A percentile compares a stretch with the other conserved stretches of the same genome.
These are phyloP conservation scores for Cyclaneusma minus DNA, from an alignment of 2,329 filamentous ascomycete species.

Conservation along the genomic window DNA sequence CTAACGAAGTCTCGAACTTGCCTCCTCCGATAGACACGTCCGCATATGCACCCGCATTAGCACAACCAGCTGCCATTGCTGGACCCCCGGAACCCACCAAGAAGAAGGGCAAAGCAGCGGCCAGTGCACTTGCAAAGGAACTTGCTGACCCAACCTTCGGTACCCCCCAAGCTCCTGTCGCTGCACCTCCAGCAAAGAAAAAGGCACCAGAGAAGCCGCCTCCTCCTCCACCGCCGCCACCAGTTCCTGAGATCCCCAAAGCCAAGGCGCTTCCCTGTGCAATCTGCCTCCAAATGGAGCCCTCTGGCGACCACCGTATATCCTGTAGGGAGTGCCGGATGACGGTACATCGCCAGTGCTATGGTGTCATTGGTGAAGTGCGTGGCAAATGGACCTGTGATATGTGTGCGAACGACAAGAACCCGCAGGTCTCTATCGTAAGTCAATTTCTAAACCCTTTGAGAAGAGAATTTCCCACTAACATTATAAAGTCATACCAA, in stretches of 20 bases:
- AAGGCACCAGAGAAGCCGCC: slow-evolving; percentile 35
- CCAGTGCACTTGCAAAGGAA: slow-evolving; percentile 29
- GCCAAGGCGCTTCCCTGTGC: slow-evolving; percentile 70
- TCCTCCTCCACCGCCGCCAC: slow-evolving; percentile 43
- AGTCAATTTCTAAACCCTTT: slow-evolving; percentile 20
- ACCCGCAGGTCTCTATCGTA: slow-evolving; percentile 80
- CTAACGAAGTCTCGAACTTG: slow-evolving; percentile 41
- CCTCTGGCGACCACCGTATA: slow-evolving; percentile 54
- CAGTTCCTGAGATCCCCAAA: slow-evolving; percentile 61
- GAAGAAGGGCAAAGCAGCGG: slow-evolving; percentile 44
- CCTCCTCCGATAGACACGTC: slow-evolving; percentile 16
- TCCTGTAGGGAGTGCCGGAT: slow-evolving; percentile 79
- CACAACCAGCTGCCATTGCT: slow-evolving; percentile 15
- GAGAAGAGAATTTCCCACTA: slow-evolving; percentile 15
- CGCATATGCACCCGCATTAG: slow-evolving; percentile 10
- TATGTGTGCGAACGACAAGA: slow-evolving; percentile 89
- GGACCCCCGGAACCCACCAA: slow-evolving; percentile 45
- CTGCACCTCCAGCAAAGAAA: slow-evolving; percentile 22
- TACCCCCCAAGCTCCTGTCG: slow-evolving; percentile 30
- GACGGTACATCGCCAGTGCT: slow-evolving; percentile 83
- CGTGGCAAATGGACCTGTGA: slow-evolving; percentile 87
- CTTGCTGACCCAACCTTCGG: slow-evolving; percentile 25
- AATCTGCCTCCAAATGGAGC: slow-evolving; percentile 63
- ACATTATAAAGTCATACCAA: slow-evolving; percentile 53
- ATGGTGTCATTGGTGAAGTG: slow-evolving; percentile 59